These are phyloP conservation scores for Dendrobium catenatum DNA, from an alignment of 106 monocot genomes.

Conservation along the genomic window DNA sequence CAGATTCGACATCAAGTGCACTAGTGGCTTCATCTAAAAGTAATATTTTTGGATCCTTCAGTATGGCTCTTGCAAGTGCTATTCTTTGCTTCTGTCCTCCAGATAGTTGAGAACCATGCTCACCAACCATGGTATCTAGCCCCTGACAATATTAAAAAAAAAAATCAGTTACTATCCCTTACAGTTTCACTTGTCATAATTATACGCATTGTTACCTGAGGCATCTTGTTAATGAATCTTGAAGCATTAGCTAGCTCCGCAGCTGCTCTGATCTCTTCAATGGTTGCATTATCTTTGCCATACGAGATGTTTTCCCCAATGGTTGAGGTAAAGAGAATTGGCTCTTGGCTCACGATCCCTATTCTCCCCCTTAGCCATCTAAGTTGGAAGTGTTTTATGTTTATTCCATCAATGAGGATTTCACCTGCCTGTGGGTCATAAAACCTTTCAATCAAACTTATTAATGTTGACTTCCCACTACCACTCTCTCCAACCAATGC, in stretches of 20 bases:
- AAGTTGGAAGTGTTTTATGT: slow-evolving; percentile 20
- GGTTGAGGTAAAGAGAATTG: slow-evolving; percentile 16
- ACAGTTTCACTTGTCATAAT: background rate
- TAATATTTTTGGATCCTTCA: slow-evolving; percentile 12
- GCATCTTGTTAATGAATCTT: background rate
- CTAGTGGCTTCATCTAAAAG: slow-evolving; percentile 7
- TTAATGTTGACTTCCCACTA: slow-evolving; percentile 17
- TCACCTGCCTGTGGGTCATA: slow-evolving; percentile 23
- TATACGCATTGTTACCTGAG: slow-evolving; percentile 1
- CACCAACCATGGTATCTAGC: slow-evolving; percentile 11
- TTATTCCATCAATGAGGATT: slow-evolving; percentile 19
- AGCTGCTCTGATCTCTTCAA: slow-evolving; percentile 19
- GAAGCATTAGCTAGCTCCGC: slow-evolving; percentile 19
- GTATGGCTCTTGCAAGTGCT: slow-evolving; percentile 44
- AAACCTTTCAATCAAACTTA: slow-evolving; percentile 24
- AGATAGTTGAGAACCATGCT: slow-evolving; percentile 24
- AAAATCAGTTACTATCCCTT: too few species aligned
- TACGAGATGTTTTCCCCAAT: slow-evolving; percentile 22
- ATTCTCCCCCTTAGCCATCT: slow-evolving; percentile 23
- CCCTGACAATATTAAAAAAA: background rate
- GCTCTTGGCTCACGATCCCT: slow-evolving; percentile 21
- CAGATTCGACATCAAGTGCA: slow-evolving; percentile 9
- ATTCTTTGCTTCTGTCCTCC: slow-evolving; percentile 53
- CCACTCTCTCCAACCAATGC: slow-evolving; percentile 27
- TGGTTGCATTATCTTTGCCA: slow-evolving; percentile 21